Conservation (phyloP, 2,329 filamentous ascomycete genomes). For the Penicillium sp. region DNA sequence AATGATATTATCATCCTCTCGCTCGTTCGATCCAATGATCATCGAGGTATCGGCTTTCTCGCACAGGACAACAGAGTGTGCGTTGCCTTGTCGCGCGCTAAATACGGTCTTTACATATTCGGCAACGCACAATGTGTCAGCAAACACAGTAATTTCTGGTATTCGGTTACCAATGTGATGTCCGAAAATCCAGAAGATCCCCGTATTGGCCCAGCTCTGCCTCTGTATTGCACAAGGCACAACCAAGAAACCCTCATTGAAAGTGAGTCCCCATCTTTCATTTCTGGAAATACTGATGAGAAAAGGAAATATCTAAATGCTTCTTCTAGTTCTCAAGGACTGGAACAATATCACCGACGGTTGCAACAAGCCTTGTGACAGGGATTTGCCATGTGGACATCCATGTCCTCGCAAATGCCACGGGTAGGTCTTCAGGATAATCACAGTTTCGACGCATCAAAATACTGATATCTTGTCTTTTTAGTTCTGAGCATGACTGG, state of each 20-base stretch:
- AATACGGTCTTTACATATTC: slow-evolving; percentile 78
- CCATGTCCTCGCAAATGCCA: slow-evolving; percentile 53
- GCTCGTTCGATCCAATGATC: slow-evolving; percentile 67
- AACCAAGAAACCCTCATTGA: slow-evolving; percentile 50
- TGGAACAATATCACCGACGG: slow-evolving; percentile 56
- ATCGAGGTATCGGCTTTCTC: slow-evolving; percentile 68
- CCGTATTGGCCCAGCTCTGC: slow-evolving; percentile 54
- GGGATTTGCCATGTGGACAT: slow-evolving; percentile 50
- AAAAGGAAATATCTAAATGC: neutral
- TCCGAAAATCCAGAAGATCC: slow-evolving; percentile 17
- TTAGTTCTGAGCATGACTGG: neutral
- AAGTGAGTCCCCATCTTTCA: slow-evolving; percentile 22
- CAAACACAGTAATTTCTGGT: slow-evolving; percentile 50
- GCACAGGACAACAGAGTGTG: slow-evolving; percentile 61
- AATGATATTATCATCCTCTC: slow-evolving; percentile 81
- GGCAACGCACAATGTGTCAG: slow-evolving; percentile 64
- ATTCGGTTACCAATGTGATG: slow-evolving; percentile 47
- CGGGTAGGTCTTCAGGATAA: slow-evolving; percentile 34
- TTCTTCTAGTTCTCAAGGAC: slow-evolving; percentile 26
- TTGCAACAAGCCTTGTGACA: slow-evolving; percentile 49
- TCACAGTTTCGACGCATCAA: neutral
- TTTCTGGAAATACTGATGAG: too few relatives aligned
- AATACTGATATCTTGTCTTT: neutral
- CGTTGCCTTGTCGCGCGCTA: slow-evolving; percentile 67
- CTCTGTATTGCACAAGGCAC: slow-evolving; percentile 64